phyloP scores from a whole-genome alignment of 73 alveolate species.

The Paramecium sexaurelia region DNA sequence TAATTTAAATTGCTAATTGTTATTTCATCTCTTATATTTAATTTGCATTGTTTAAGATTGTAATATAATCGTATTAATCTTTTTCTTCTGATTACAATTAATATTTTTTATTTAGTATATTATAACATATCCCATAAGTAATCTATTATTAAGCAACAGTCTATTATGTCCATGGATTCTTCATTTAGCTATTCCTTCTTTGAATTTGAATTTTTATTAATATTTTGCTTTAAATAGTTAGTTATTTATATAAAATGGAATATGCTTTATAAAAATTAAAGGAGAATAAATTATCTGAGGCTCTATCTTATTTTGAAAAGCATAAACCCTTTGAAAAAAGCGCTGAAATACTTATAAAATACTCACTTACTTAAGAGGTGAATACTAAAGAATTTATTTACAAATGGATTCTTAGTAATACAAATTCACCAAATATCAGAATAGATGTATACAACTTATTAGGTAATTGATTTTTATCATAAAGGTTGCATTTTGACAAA shows the following conservation, averaged over 20 bases:
- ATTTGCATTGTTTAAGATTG: neutral
- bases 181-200: neutral
- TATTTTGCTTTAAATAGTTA: neutral
- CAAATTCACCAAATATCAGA: neutral
- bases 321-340: conserved; percentile 10
- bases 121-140: neutral
- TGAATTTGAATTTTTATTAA: neutral
- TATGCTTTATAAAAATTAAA: neutral
- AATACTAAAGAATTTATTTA: neutral
- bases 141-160: neutral
- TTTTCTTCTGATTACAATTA: neutral
- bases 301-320: neutral
- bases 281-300: conserved; percentile 22
- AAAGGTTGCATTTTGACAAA: neutral
- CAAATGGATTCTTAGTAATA: neutral
- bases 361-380: neutral
- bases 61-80: neutral
- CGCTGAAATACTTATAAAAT: neutral
- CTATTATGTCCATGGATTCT: conserved; percentile 9
- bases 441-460: neutral
- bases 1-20: neutral
- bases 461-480: neutral
- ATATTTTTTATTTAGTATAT: neutral
- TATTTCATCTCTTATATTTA: conserved; percentile 2
- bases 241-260: neutral